Conservation (phyloP, 768 basidiomycete genomes). For the Leccinum broughii region DNA sequence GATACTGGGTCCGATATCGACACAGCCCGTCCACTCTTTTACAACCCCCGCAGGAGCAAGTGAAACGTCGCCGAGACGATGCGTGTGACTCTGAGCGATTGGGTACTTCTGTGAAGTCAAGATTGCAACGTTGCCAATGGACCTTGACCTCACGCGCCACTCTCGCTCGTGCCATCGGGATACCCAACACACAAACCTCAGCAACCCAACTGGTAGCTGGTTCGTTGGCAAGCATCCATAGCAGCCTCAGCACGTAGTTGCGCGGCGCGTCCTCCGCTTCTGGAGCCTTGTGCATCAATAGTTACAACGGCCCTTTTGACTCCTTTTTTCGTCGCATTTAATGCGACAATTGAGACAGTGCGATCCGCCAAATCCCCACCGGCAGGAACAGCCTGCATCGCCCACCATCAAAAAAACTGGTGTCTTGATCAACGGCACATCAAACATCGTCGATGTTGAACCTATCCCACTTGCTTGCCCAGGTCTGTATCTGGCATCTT, state of each 20-base stretch:
- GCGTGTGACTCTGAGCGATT: background rate
- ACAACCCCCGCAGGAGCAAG: background rate
- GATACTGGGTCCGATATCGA: constrained; percentile 14
- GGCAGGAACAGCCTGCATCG: constrained; percentile 66
- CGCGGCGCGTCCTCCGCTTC: constrained; percentile 35
- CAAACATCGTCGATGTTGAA: too few relatives aligned
- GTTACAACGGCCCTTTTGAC: constrained; percentile 22
- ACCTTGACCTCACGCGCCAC: too few relatives aligned
- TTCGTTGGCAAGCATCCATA: constrained; percentile 65
- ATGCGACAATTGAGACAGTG: constrained; percentile 22
- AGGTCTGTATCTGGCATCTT: too few relatives aligned
- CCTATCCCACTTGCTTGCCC: too few relatives aligned
- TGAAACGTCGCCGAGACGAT: background rate
- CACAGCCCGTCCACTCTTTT: constrained; percentile 3
- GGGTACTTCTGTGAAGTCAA: too few relatives aligned
- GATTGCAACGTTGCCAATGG: too few relatives aligned
- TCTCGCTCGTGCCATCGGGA: constrained; percentile 12
- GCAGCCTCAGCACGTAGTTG: constrained; percentile 61
- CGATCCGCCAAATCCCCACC: constrained; percentile 77
- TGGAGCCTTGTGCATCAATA: constrained; percentile 49
- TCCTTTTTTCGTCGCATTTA: constrained; percentile 16
- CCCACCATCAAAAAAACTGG: too few relatives aligned
- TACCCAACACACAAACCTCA: too few relatives aligned
- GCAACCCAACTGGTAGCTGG: background rate
- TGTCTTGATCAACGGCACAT: background rate